phyloP scores from a whole-genome alignment of 176 grass and related monocot genomes.

The Oryza rufipogon region DNA sequence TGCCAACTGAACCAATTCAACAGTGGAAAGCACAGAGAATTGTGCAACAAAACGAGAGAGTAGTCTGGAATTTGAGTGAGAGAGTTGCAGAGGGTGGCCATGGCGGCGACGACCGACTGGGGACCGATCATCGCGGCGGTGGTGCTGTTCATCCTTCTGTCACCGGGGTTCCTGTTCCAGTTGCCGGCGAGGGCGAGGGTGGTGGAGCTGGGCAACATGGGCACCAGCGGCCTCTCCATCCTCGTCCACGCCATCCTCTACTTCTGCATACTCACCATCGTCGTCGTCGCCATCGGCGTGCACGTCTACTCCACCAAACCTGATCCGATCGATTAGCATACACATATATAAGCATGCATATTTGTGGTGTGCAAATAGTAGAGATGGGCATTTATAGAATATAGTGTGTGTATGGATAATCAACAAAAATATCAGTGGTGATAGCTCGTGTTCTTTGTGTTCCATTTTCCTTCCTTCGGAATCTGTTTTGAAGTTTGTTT shows the following conservation, averaged over 20 bases:
- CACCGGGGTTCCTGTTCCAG: conserved; percentile 51
- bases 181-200: conserved; percentile 42
- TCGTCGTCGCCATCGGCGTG: conserved; percentile 35
- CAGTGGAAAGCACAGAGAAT: not conserved
- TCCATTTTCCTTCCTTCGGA: too few species aligned
- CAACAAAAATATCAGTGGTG: too few species aligned
- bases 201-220: conserved; percentile 51
- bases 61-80: too few species aligned
- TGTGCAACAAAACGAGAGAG: too few species aligned
- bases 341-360: not conserved
- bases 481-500: too few species aligned
- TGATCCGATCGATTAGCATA: not conserved
- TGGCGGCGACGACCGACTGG: conserved; percentile 40
- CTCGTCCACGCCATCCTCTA: conserved; percentile 52
- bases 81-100: not conserved
- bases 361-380: too few species aligned
- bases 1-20: not conserved
- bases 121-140: conserved; percentile 45
- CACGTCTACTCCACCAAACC: conserved; percentile 37
- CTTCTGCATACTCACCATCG: conserved; percentile 49
- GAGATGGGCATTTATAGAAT: too few species aligned
- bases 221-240: conserved; percentile 44
- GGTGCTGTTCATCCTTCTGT: conserved; percentile 46
- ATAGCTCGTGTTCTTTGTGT: too few species aligned
- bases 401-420: too few species aligned